These are phyloP conservation scores for Globisporangium radiosum DNA, from an alignment of 352 stramenopile species.

Conservation along the genomic window DNA sequence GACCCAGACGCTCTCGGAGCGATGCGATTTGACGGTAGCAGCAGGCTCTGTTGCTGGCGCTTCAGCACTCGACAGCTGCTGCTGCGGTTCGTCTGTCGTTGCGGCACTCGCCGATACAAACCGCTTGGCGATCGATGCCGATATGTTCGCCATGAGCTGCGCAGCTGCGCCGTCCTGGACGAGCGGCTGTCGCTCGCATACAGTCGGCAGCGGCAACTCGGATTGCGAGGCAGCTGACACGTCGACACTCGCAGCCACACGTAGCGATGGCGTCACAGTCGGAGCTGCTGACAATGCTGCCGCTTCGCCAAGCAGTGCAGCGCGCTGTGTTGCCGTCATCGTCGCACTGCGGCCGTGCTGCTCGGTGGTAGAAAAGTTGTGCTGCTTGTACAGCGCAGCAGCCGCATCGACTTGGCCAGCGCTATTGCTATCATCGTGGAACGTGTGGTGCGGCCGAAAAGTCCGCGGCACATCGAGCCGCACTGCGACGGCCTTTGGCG, in stretches of 20 bases:
- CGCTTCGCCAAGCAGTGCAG: constrained; percentile 27
- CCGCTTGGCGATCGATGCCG: constrained; percentile 74
- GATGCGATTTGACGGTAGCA: constrained; percentile 34
- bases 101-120: constrained; percentile 50
- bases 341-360: constrained; percentile 21
- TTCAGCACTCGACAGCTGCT: neutral
- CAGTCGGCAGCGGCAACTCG: neutral
- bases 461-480: constrained; percentile 42
- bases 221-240: too few species aligned
- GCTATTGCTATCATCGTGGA: constrained; percentile 25
- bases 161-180: constrained; percentile 21
- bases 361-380: constrained; percentile 40
- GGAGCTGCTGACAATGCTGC: neutral
- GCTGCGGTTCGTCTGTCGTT: constrained; percentile 4
- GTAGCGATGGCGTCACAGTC: neutral
- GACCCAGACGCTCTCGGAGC: constrained; percentile 51
- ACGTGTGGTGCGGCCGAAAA: constrained; percentile 44
- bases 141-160: constrained; percentile 68
- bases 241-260: neutral
- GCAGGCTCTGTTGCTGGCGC: neutral
- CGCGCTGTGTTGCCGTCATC: constrained; percentile 50
- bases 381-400: constrained; percentile 38
- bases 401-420: constrained; percentile 8
- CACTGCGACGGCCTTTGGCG: constrained; percentile 29
- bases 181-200: constrained; percentile 28